These are phyloP conservation scores for Pulveroboletus ravenelii DNA, from an alignment of 768 basidiomycete genomes.

Conservation along the genomic window DNA sequence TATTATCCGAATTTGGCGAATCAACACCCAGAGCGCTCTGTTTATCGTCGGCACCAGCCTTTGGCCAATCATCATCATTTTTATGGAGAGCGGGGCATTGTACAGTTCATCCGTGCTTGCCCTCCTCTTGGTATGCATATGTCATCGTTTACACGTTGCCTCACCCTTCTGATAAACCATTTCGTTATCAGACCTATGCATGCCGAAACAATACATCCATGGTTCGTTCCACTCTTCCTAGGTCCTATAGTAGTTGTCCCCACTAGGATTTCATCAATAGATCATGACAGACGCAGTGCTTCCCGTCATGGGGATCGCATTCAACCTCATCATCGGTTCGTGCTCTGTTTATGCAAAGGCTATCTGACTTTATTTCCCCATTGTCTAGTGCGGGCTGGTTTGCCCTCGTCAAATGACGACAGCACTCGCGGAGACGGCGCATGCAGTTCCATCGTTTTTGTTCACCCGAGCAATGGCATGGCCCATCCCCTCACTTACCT, in stretches of 20 bases:
- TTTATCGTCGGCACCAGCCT: background rate
- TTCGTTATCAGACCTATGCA: background rate
- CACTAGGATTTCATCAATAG: background rate
- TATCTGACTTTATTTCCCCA: background rate
- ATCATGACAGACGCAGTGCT: constrained; percentile 5
- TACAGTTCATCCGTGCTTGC: constrained; percentile 5
- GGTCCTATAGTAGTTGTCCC: background rate
- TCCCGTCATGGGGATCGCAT: constrained; percentile 9
- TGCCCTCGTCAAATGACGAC: background rate
- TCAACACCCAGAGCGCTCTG: background rate
- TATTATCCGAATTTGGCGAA: constrained; percentile 4
- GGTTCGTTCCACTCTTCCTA: background rate
- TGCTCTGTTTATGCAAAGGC: background rate
- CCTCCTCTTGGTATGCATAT: constrained; percentile 3
- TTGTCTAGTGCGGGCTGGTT: background rate
- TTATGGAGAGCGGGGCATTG: constrained; percentile 8
- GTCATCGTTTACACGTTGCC: background rate
- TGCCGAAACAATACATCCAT: constrained; percentile 3
- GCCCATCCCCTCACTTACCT: background rate
- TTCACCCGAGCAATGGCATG: no score
- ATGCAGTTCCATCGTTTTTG: background rate
- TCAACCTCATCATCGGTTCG: constrained; percentile 9
- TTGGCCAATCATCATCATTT: constrained; percentile 1
- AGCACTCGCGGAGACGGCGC: background rate
- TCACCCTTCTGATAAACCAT: no score